Evolutionary conservation across 2,329 filamentous ascomycete genomes (phyloP).

Genomic region (Diaporthe vaccinii): DNA sequence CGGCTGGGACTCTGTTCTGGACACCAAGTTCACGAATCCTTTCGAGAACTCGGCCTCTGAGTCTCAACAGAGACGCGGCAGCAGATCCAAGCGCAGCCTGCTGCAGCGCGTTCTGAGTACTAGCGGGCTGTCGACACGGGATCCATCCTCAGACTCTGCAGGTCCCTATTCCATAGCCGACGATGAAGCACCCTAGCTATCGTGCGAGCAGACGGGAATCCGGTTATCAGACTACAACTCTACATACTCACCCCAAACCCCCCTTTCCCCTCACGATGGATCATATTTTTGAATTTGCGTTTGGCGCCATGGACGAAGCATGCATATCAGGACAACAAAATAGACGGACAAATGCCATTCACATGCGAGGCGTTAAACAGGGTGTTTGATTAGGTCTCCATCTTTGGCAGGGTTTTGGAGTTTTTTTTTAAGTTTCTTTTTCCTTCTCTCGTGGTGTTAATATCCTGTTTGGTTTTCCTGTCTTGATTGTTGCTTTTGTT

Average conservation of each 20-base stretch:
- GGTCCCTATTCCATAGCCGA: slow-evolving; percentile 20
- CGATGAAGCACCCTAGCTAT: slow-evolving; percentile 23
- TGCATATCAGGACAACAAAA: slow-evolving; percentile 38
- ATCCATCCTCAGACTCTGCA: slow-evolving; percentile 21
- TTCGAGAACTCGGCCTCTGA: slow-evolving; percentile 19
- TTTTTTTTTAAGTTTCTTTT: background rate
- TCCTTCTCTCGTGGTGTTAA: background rate
- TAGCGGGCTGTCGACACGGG: slow-evolving; percentile 24
- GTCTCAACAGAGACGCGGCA: slow-evolving; percentile 36
- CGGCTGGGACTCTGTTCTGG: slow-evolving; percentile 47
- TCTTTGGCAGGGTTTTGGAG: background rate
- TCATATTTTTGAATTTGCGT: background rate
- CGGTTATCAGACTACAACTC: background rate
- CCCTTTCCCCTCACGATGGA: background rate
- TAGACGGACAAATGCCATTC: slow-evolving; percentile 30
- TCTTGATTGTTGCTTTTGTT: background rate
- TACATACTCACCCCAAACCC: background rate
- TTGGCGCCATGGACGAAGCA: slow-evolving; percentile 33
- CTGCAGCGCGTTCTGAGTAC: slow-evolving; percentile 41
- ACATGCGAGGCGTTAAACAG: slow-evolving; percentile 36
- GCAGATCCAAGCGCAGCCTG: slow-evolving; percentile 38
- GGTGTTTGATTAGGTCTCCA: background rate
- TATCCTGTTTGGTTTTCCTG: background rate
- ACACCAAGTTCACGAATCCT: slow-evolving; percentile 39
- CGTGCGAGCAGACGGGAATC: background rate